Evolutionary conservation across 768 basidiomycete genomes (phyloP).

Genomic region (Cystofilobasidium macerans): DNA sequence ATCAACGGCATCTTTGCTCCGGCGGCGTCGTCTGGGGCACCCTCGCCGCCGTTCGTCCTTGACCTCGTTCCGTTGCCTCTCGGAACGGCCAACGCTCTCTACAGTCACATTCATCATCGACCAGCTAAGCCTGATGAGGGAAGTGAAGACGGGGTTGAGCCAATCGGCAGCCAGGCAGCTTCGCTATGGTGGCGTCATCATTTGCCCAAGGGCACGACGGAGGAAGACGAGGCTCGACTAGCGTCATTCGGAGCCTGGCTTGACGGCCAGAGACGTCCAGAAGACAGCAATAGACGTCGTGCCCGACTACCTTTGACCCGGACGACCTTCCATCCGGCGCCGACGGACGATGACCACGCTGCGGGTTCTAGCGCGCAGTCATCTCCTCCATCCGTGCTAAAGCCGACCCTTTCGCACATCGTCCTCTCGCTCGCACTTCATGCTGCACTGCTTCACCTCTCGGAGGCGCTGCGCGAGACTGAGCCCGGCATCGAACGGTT

Average conservation of each 20-base stretch:
- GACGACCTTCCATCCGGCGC: neutral
- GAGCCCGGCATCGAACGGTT: constrained; percentile 75
- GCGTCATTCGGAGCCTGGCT: constrained; percentile 23
- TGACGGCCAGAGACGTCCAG: constrained; percentile 41
- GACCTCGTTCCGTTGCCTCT: constrained; percentile 51
- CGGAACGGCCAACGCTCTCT: constrained; percentile 91
- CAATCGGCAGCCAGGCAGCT: neutral
- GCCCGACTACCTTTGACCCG: neutral
- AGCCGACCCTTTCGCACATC: constrained; percentile 46
- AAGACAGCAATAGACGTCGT: constrained; percentile 1
- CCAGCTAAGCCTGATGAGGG: neutral
- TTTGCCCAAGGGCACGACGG: neutral
- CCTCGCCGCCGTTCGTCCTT: constrained; percentile 39
- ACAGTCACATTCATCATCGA: constrained; percentile 22
- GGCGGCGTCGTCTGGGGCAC: neutral
- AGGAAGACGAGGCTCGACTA: neutral
- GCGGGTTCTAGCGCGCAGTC: too few species aligned
- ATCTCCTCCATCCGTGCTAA: neutral
- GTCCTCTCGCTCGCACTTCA: constrained; percentile 79
- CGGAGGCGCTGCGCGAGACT: constrained; percentile 54
- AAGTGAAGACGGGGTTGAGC: neutral
- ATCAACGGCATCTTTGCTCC: constrained; percentile 49
- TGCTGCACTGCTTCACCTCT: constrained; percentile 59
- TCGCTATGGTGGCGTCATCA: neutral
- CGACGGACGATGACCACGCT: neutral